Percentiles rank a stretch among this genome's conserved stretches.
Conservation (phyloP, 192 early-diverging fungal genomes). For the Spinellus fusiger region DNA sequence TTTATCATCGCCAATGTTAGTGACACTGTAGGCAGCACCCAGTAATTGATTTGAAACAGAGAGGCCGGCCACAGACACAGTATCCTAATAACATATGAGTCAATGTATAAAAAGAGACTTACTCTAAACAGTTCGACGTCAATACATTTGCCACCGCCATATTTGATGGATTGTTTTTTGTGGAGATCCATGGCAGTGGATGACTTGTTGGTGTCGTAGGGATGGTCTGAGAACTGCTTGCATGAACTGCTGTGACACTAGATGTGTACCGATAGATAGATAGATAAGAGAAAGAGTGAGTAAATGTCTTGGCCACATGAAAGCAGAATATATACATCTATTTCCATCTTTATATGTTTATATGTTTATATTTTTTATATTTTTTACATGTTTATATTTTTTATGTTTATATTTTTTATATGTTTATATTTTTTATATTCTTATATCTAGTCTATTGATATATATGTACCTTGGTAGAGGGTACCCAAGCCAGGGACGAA, state of each 20-base stretch:
- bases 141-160: slow-evolving; percentile 20
- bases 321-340: background rate
- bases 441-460: no score
- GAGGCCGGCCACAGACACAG: slow-evolving; percentile 18
- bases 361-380: no score
- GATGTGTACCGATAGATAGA: no score
- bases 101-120: background rate
- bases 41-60: slow-evolving; percentile 14
- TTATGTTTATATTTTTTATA: no score
- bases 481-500: slow-evolving; percentile 24
- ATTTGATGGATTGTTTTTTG: slow-evolving; percentile 13
- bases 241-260: slow-evolving; percentile 19
- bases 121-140: slow-evolving; percentile 22
- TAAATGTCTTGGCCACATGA: background rate
- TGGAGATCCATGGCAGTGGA: slow-evolving; percentile 16
- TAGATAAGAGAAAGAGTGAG: background rate
- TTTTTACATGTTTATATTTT: no score
- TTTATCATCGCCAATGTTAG: slow-evolving; percentile 5
- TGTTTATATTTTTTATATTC: no score
- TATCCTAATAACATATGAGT: slow-evolving; percentile 14
- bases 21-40: slow-evolving; percentile 19
- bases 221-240: background rate
- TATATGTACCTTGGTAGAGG: slow-evolving; percentile 18
- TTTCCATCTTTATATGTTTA: no score
- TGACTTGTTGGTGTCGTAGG: slow-evolving; percentile 14